Evolutionary conservation across 129 eudicot genomes (phyloP).

Genomic region (Erigeron canadensis): DNA sequence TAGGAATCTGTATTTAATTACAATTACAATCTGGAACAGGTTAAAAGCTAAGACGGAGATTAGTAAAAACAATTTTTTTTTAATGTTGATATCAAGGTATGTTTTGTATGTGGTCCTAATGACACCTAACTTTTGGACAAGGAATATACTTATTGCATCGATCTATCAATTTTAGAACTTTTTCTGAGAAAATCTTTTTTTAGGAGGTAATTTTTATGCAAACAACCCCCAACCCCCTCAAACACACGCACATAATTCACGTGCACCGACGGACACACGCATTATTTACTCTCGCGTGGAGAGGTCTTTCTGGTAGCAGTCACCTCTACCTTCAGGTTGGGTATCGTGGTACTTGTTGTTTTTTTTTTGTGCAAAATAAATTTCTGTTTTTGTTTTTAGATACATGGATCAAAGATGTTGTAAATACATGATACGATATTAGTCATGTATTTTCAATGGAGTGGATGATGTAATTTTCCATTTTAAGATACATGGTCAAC

Average conservation of each 20-base stretch:
- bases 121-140: constrained; percentile 1
- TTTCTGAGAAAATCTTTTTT: too few species aligned
- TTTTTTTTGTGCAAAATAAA: too few species aligned
- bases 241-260: too few species aligned
- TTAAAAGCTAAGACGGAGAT: neutral
- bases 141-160: constrained; percentile 4
- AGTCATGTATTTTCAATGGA: neutral
- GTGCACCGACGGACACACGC: too few species aligned
- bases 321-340: too few species aligned
- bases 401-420: neutral
- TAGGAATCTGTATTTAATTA: neutral
- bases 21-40: constrained; percentile 14
- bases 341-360: too few species aligned
- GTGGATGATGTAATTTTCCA: too few species aligned
- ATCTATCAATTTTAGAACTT: neutral
- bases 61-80: neutral
- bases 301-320: too few species aligned
- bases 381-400: neutral
- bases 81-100: constrained; percentile 9
- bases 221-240: too few species aligned
- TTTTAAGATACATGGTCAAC: neutral
- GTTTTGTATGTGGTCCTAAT: constrained; percentile 19
- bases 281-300: too few species aligned
- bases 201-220: too few species aligned
- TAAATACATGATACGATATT: constrained; percentile 4